Evolutionary conservation across 2,329 filamentous ascomycete species (phyloP).

Genomic region (Nemania diffusa): DNA sequence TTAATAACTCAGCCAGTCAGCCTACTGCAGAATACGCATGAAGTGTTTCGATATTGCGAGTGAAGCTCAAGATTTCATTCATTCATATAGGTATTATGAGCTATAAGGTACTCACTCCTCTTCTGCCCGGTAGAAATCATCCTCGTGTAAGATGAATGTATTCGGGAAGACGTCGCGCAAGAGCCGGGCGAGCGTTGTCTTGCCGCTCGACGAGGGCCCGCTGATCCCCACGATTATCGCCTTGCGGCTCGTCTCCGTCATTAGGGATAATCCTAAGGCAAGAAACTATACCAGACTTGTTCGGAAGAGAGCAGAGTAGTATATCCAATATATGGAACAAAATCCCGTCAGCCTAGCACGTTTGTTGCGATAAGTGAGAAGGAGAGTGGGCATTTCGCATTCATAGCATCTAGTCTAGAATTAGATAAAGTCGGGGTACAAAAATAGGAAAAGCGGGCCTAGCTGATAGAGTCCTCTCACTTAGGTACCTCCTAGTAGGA

Average conservation of each 20-base stretch:
- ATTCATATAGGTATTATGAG: not conserved
- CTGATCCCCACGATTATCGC: constrained; percentile 82
- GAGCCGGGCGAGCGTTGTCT: constrained; percentile 90
- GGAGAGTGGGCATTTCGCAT: constrained; percentile 13
- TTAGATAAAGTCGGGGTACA: not conserved
- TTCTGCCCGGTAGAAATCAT: constrained; percentile 94
- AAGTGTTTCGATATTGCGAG: not conserved
- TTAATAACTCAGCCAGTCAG: constrained; percentile 17
- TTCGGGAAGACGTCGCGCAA: constrained; percentile 82
- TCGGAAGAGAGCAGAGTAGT: too few species aligned
- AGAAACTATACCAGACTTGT: too few species aligned
- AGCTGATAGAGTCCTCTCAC: constrained; percentile 1
- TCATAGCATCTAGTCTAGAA: too few species aligned
- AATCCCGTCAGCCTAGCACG: not conserved
- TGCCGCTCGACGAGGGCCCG: constrained; percentile 91
- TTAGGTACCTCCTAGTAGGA: not conserved
- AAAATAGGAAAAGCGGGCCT: constrained; percentile 31
- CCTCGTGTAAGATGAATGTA: constrained; percentile 88
- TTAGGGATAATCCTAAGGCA: constrained; percentile 9
- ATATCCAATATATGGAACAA: too few species aligned
- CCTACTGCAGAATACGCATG: constrained; percentile 1
- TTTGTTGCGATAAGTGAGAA: constrained; percentile 1
- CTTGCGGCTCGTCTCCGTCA: constrained; percentile 49
- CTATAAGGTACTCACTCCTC: constrained; percentile 62
- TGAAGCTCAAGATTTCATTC: too few species aligned